Base-by-base conservation (phyloP, 352 stramenopile genomes). In the Peronospora farinosa region DNA sequence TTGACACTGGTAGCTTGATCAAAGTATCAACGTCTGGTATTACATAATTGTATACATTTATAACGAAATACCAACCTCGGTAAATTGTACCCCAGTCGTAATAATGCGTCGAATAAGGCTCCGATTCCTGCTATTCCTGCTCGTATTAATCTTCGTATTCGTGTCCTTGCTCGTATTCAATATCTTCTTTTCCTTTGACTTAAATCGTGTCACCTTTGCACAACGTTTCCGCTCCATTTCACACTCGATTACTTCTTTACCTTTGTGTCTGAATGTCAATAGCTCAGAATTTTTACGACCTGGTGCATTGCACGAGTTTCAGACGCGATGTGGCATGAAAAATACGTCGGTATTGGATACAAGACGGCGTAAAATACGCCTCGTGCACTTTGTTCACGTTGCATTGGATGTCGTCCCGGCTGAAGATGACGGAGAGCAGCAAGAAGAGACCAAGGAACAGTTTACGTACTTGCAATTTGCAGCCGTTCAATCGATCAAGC, bases 381-480 rank as follows among this genome's bases (percentile, higher is more conserved):
- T 74, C 10, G 54, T 72, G 19, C 67, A 78, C 47, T 74, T 74
- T 38, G 46, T 67, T 1, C 44, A 78, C 37, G 60, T 72, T 10
- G 43, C 61, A 16, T 32, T 66, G 30, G 43, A 68, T 39, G 51
- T 46, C 7, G 43, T 76, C 55, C 54, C 13, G 16, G 52, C 1
- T 39, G 19, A 15, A 32, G 28, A 37, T 7, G 47, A 23, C 2
- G 51, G 53, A 13, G 36, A 31, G 12, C 38, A 56, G 13, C 11
- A 37, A 12, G 27, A 12, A 33, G 51, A 37, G 32, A 36, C 6
- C 23, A 51, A 30, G 13, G 67, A 72, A 27, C 27, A 50, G 21
- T 68, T 78, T 42, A 56, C 67, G 41, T 74, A 70, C 41, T 15
- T 74, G n/a, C 52, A 74, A 39, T 74, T 69, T 10, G 57, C 65